Evolutionary conservation across 352 stramenopile species (phyloP), one percentile per base, ranked within the genome.

Genomic region (Globisporangium irregulare): DNA sequence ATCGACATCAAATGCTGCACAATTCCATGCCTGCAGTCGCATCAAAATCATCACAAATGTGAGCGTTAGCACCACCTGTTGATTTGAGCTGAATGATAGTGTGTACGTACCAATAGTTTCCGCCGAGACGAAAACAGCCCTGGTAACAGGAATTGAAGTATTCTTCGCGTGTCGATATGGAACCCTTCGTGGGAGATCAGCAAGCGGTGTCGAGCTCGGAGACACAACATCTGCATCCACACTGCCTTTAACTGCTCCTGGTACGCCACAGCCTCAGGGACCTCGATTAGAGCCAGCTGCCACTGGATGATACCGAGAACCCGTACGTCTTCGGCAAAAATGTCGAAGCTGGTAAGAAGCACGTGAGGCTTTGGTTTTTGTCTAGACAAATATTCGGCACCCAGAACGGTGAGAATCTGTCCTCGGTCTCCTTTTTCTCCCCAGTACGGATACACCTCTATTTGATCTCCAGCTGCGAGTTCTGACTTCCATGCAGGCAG

Each of bases 101-200:
- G 56, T n/a, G 25, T 34, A 57, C 81, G 54, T 80, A 95, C 87
- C 82, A 94, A 68, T 7, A 91, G 67, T 38, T 91, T 92, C 24
- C 84, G 80, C 10, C 86, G 83, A 62, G 86, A 90, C 14, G 76
- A 77, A 57, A 96, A 88, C 10, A 92, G 58, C 8, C 73, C 81
- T 60, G 88, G 86, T 22, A 86, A 69, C 10, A 88, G 57, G 66
- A 93, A 93, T n/a, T 93, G 83, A 2, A 92, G 65, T 12, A 93
- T 55, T 48, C 74, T 74, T 43, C 84, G 80, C 27, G 62, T 71
- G 32, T 91, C 82, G 15, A 87, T 50, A 4, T 76, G 64, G 29
- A 79, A 75, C 29, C 71, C 63, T 22, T 71, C 38, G n/a, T 73
- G 65, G 43, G 70, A 80, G 15, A 95, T 53, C 12, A 95, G 29